Evolutionary conservation across 73 alveolate species (phyloP).

Genomic region (Symbiodinium pilosum): DNA sequence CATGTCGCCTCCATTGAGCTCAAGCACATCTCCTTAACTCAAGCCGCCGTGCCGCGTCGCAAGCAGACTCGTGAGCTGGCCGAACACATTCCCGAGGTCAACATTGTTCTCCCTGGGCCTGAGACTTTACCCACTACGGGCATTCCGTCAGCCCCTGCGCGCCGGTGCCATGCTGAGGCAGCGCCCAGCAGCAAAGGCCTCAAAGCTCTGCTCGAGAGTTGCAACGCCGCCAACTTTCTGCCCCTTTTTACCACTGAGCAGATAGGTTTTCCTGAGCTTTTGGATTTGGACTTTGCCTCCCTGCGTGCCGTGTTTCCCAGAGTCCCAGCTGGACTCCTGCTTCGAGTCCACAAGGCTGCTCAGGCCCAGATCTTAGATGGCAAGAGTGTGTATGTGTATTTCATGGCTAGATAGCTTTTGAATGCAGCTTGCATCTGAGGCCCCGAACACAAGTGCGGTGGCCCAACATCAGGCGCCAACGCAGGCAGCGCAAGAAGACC

Average conservation of each 20-base stretch:
- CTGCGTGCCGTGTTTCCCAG: not conserved
- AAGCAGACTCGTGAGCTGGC: not conserved
- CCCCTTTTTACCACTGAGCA: not conserved
- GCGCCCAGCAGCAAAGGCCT: no score
- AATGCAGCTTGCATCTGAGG: not conserved
- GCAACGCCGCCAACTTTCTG: not conserved
- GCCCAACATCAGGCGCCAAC: not conserved
- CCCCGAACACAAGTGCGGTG: not conserved
- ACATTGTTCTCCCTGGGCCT: not conserved
- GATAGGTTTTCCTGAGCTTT: not conserved
- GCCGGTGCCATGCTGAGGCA: not conserved
- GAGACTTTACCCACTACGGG: not conserved
- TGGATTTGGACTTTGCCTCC: not conserved
- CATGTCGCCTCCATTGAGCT: not conserved
- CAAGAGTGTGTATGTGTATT: not conserved
- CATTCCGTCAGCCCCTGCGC: not conserved
- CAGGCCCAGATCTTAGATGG: not conserved
- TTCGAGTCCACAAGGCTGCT: not conserved
- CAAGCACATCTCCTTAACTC: not conserved
- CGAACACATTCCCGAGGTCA: not conserved
- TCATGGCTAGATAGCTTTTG: not conserved
- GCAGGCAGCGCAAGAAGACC: not conserved
- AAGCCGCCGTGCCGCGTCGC: not conserved
- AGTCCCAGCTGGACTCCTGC: not conserved
- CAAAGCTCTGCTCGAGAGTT: not conserved